These are phyloP conservation scores for Phytopythium aichiense DNA, from an alignment of 352 stramenopile species.

Conservation along the genomic window DNA sequence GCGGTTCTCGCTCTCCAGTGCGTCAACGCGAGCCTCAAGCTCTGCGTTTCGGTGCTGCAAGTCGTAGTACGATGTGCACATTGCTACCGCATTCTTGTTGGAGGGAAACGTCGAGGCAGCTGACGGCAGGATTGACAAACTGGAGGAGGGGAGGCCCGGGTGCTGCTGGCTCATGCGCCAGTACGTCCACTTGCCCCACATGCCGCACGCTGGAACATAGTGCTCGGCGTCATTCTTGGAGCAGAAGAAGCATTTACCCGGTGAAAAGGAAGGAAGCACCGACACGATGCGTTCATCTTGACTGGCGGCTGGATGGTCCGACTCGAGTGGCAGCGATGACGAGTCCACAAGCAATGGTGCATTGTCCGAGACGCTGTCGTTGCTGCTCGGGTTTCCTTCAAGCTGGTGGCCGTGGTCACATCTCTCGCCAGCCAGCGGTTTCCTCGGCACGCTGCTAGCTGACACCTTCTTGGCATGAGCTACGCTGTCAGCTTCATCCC, in stretches of 20 bases:
- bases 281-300: slow-evolving; percentile 42
- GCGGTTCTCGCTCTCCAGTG: slow-evolving; percentile 29
- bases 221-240: slow-evolving; percentile 80
- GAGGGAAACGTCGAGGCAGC: slow-evolving; percentile 1
- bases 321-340: neutral
- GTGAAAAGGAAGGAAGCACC: slow-evolving; percentile 73
- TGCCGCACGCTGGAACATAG: slow-evolving; percentile 70
- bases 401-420: neutral
- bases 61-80: slow-evolving; percentile 87
- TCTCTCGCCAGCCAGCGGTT: neutral
- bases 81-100: slow-evolving; percentile 39
- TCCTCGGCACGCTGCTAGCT: neutral
- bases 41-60: slow-evolving; percentile 65
- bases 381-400: neutral
- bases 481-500: neutral
- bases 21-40: slow-evolving; percentile 32
- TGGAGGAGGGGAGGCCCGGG: slow-evolving; percentile 13
- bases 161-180: slow-evolving; percentile 81
- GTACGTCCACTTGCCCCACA: slow-evolving; percentile 85
- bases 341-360: neutral
- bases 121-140: slow-evolving; percentile 7
- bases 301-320: neutral
- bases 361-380: neutral
- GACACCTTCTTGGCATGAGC: neutral
- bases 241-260: slow-evolving; percentile 84